Base-by-base conservation (phyloP, 1,139 yeast genomes). In the Geotrichum phurueaensis region DNA sequence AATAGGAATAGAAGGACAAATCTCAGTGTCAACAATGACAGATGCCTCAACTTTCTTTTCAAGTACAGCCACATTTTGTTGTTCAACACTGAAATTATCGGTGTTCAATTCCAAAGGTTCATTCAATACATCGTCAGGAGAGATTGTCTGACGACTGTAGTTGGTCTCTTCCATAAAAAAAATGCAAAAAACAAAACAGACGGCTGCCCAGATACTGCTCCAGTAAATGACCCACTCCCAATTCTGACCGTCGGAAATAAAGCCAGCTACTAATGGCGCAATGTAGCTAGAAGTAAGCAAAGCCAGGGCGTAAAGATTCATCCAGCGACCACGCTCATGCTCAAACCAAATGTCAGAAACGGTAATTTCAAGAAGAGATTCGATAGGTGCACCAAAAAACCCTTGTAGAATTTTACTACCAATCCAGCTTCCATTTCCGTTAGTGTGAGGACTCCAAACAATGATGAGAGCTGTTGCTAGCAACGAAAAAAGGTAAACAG, bases 161-260 rank as follows among this genome's bases (percentile, higher is more conserved):
- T 81, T 82, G 1, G 96, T 86, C 70, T 89, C 95, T 69, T 87
- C 94, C 68, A 87, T 84, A 48, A 80, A 76, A 64, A 86, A 78
- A 15, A 85, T 63, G 56, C 85, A 74, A 20, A 85, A 80, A 1
- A 84, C 62, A 54, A 88, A 74, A 47, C 85, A 75, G 9, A 73
- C 82, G 36, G 84, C 90, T 27, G 85, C 79, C 53, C 87, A 80
- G 61, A 88, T 85, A 48, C 86, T 90, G 49, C 88, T 89, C 78
- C 83, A 76, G 86, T 89, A 87, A 47, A 92, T 91, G 29, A 87
- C 91, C 94, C 95, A 88, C 66, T 89, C 78, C 73, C 87, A 88
- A 6, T 82, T 78, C 61, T 80, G 79, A 59, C 79, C 72, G 56
- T 81, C 77, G 18, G 85, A 78, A 66, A 88, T 85, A 66, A 85